phyloP scores from a whole-genome alignment of 306 rosid genomes.

The Betula pendula region DNA sequence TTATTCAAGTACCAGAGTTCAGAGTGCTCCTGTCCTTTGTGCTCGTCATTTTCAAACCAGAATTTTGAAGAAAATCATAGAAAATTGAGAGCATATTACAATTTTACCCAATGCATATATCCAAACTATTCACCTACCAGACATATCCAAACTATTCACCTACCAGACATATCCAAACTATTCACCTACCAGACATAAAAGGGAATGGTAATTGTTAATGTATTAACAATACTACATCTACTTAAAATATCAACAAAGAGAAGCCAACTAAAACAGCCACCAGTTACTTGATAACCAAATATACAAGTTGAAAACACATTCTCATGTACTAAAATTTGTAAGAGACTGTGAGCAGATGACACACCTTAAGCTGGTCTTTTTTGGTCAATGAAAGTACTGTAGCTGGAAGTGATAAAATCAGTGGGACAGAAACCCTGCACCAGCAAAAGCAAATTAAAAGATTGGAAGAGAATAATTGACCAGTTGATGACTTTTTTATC shows the following conservation, averaged over 20 bases:
- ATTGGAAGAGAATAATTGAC: slow-evolving; percentile 16
- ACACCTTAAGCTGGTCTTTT: slow-evolving; percentile 80
- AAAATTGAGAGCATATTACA: slow-evolving; percentile 2
- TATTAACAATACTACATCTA: neutral
- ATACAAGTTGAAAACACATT: neutral
- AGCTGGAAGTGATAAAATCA: slow-evolving; percentile 81
- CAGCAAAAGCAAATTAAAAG: slow-evolving; percentile 27
- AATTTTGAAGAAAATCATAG: neutral
- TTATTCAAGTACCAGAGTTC: neutral
- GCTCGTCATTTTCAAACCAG: neutral
- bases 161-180: neutral
- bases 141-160: neutral
- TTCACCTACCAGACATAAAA: neutral
- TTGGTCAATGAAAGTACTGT: slow-evolving; percentile 80
- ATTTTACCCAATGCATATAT: slow-evolving; percentile 1
- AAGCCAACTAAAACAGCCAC: slow-evolving; percentile 2
- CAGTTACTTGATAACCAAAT: slow-evolving; percentile 1
- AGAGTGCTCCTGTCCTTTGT: neutral
- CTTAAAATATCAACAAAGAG: neutral
- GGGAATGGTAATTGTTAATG: neutral
- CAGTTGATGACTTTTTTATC: neutral
- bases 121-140: neutral
- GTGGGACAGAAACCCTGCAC: slow-evolving; percentile 74
- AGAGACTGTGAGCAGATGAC: slow-evolving; percentile 19
- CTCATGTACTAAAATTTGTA: neutral